Evolutionary conservation across 2,329 filamentous ascomycete species (phyloP).

Genomic region (Dactylellina parvicollis): DNA sequence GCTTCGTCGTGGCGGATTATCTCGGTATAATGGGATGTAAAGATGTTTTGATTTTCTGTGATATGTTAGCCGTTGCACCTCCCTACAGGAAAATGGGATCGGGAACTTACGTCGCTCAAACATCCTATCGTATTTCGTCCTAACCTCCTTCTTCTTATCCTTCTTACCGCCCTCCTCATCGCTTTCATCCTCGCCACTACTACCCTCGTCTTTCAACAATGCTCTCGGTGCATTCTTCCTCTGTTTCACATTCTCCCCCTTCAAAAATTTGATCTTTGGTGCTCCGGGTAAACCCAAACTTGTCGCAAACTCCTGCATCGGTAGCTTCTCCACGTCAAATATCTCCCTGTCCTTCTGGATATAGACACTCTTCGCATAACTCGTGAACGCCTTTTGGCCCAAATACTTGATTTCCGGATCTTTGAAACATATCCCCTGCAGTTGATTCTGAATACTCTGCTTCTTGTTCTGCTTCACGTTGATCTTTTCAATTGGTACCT

Average conservation of each 20-base stretch:
- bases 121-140: slow-evolving; percentile 98
- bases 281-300: slow-evolving; percentile 90
- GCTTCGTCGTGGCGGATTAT: slow-evolving; percentile 71
- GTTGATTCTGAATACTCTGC: slow-evolving; percentile 80
- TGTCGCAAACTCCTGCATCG: slow-evolving; percentile 84
- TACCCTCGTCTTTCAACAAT: slow-evolving; percentile 67
- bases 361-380: slow-evolving; percentile 84
- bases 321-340: slow-evolving; percentile 83
- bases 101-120: slow-evolving; percentile 77
- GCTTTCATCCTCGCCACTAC: slow-evolving; percentile 67
- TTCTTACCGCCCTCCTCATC: slow-evolving; percentile 63
- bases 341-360: slow-evolving; percentile 91
- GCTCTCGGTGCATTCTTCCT: slow-evolving; percentile 85
- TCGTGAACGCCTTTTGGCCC: slow-evolving; percentile 94
- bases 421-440: slow-evolving; percentile 96
- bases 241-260: slow-evolving; percentile 85
- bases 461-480: slow-evolving; percentile 91
- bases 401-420: slow-evolving; percentile 93
- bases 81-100: background rate
- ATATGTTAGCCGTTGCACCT: slow-evolving; percentile 11
- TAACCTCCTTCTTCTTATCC: slow-evolving; percentile 76
- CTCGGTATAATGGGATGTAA: slow-evolving; percentile 93
- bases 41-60: slow-evolving; percentile 81
- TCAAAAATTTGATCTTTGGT: slow-evolving; percentile 91
- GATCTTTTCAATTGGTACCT: slow-evolving; percentile 85